Evolutionary conservation across 1,139 yeast species (phyloP), one percentile per base, ranked within the genome.

Genomic region (Pichia sp.): DNA sequence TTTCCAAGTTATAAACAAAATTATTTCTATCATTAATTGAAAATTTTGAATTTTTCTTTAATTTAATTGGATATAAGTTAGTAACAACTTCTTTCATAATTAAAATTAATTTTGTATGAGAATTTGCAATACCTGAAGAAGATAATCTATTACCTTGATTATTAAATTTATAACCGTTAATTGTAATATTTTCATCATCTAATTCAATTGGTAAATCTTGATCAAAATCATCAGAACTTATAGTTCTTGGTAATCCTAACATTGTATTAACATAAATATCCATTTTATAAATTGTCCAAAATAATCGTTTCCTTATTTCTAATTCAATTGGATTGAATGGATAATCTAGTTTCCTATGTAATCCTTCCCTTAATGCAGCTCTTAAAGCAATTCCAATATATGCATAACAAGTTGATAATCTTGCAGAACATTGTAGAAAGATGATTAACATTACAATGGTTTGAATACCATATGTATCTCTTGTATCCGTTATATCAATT

Each of bases 301-400:
- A 90, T 38, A 90, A 71, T 57, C 97, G 74, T 65, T 88, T 90
- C 54, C 97, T 74, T 41, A 89, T 87, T 65, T 91, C 97, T 41
- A 84, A 73, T 66, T 88, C 96, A 45, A 89, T 84, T 0, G 96
- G 95, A 60, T 86, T 85, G 61, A 87, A 80, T 1, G 76, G 79
- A 62, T 77, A 79, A 33, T 80, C 75, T 47, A 87, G 73, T 61
- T 84, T 84, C 58, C 97, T 74, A 67, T 90, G 98, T 38, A 88
- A 73, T 0, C 98, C 98, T 63, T 89, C 95, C 58, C 95, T 78
- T 49, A 90, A 70, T 0, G 96, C 96, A 49, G 93, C 84, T 64
- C 97, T 74, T 61, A 90, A 71, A 0, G 96, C 97, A 49, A 88
- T 85, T n/a, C 97, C 96, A 59, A 89, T 87, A 67, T 88, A 90